These are phyloP conservation scores for Globisporangium echinulatum DNA, from an alignment of 352 stramenopile genomes.

Conservation along the genomic window DNA sequence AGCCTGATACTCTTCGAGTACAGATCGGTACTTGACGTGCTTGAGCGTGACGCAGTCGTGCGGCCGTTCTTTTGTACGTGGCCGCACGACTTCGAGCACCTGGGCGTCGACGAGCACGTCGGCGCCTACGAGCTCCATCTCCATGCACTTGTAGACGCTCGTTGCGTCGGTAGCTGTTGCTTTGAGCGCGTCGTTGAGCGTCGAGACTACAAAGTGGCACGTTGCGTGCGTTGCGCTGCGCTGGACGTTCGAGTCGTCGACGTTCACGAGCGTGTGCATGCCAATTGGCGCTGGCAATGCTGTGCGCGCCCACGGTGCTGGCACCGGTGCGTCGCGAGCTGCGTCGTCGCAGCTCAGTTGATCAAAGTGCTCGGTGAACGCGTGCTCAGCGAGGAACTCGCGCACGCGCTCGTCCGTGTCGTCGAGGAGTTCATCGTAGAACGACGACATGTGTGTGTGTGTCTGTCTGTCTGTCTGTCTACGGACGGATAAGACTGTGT, in stretches of 20 bases:
- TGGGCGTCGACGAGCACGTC: constrained; percentile 58
- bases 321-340: constrained; percentile 14
- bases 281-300: constrained; percentile 29
- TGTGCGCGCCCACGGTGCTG: constrained; percentile 27
- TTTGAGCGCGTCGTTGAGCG: constrained; percentile 50
- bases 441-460: constrained; percentile 2
- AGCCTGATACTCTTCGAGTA: constrained; percentile 42
- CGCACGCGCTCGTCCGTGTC: constrained; percentile 12
- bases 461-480: background rate
- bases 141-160: constrained; percentile 40
- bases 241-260: constrained; percentile 27
- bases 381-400: constrained; percentile 14
- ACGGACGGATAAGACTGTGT: too few species aligned
- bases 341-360: constrained; percentile 5
- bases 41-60: constrained; percentile 77
- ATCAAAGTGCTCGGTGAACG: constrained; percentile 12
- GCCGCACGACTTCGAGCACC: constrained; percentile 62
- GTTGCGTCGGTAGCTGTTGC: constrained; percentile 49
- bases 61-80: constrained; percentile 54
- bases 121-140: constrained; percentile 47
- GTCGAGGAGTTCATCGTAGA: constrained; percentile 12
- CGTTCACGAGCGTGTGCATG: constrained; percentile 42
- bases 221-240: constrained; percentile 44
- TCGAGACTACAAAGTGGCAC: constrained; percentile 50
- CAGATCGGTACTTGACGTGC: constrained; percentile 65